A percentile compares a stretch with the other conserved stretches of the same genome.
These are phyloP conservation scores for Aspergillus terreus DNA, from an alignment of 2,329 filamentous ascomycete species.

Conservation along the genomic window DNA sequence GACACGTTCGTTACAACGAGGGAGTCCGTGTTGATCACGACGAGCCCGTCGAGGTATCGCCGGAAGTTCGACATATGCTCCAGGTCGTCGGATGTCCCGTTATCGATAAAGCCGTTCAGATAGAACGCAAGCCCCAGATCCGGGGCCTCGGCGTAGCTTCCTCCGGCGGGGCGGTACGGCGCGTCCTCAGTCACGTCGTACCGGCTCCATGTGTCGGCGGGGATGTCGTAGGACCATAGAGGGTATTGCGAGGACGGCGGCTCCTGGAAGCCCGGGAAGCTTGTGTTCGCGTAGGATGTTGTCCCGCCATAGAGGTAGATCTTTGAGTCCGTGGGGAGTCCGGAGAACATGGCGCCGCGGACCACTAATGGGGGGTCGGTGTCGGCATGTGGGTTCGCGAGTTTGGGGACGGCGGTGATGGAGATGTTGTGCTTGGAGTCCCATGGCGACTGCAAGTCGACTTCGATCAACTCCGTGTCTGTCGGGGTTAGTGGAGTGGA, in stretches of 20 bases:
- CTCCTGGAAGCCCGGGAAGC: slow-evolving; percentile 24
- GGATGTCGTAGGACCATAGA: slow-evolving; percentile 29
- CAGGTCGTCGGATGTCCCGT: slow-evolving; percentile 26
- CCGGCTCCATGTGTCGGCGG: slow-evolving; percentile 20
- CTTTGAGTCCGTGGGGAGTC: slow-evolving; percentile 16
- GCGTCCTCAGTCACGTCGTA: slow-evolving; percentile 22
- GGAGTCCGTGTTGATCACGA: slow-evolving; percentile 36
- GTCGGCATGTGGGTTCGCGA: slow-evolving; percentile 17
- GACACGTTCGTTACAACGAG: slow-evolving; percentile 37
- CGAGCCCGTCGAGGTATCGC: slow-evolving; percentile 34
- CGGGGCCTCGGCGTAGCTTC: slow-evolving; percentile 35
- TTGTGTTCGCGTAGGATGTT: slow-evolving; percentile 23
- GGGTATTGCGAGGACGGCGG: slow-evolving; percentile 23
- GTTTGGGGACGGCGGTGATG: slow-evolving; percentile 19
- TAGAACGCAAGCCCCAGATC: slow-evolving; percentile 38
- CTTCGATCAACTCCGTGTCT: slow-evolving; percentile 25
- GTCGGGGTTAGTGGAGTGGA: background rate
- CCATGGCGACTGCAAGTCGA: slow-evolving; percentile 28
- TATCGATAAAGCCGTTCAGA: slow-evolving; percentile 38
- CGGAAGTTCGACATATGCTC: slow-evolving; percentile 12
- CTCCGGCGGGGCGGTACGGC: slow-evolving; percentile 29
- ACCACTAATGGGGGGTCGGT: slow-evolving; percentile 21
- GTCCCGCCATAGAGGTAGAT: slow-evolving; percentile 34
- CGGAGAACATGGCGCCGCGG: slow-evolving; percentile 27
- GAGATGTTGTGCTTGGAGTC: slow-evolving; percentile 27